These are phyloP conservation scores for Violaceomyces palustris DNA, from an alignment of 1,284 basidiomycete species.

Conservation along the genomic window DNA sequence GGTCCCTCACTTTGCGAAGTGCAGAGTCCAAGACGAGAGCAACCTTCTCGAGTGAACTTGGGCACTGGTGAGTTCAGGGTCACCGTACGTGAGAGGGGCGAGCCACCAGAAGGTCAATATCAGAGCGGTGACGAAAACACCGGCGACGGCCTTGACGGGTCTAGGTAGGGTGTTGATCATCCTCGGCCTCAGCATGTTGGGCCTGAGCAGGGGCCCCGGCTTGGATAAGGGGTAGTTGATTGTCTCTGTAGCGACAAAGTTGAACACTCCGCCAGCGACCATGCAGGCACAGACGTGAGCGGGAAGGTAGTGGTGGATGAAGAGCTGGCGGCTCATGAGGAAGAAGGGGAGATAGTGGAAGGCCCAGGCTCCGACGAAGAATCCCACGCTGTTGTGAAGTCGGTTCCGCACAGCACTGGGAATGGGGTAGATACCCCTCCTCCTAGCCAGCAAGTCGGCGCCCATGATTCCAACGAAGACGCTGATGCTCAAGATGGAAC, in stretches of 20 bases:
- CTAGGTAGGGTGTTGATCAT: conserved; percentile 20
- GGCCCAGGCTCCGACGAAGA: conserved; percentile 90
- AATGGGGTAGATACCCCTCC: conserved; percentile 78
- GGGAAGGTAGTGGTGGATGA: conserved; percentile 93
- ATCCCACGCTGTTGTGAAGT: conserved; percentile 87
- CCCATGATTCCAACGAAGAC: conserved; percentile 83
- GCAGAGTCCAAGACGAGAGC: conserved; percentile 40
- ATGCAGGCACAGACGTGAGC: conserved; percentile 74
- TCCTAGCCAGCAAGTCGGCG: conserved; percentile 80
- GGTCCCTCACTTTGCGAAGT: conserved; percentile 36
- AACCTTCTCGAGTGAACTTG: conserved; percentile 24
- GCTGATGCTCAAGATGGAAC: conserved; percentile 74
- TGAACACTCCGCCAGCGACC: conserved; percentile 82
- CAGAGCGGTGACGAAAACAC: conserved; percentile 7
- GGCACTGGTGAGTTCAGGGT: conserved; percentile 20
- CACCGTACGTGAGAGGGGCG: conserved; percentile 46
- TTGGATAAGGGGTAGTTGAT: conserved; percentile 86
- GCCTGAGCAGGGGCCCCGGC: conserved; percentile 56
- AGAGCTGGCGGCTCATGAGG: conserved; percentile 89
- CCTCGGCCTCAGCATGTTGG: conserved; percentile 7
- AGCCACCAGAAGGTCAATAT: conserved; percentile 37
- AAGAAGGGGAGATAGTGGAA: conserved; percentile 97
- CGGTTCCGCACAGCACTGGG: conserved; percentile 72
- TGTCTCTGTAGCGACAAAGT: conserved; percentile 66
- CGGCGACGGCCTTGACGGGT: conserved; percentile 8